A percentile compares a stretch with the other conserved stretches of the same genome.
These are phyloP conservation scores for Forsythia suspensa DNA, from an alignment of 257 asterid species.

Conservation along the genomic window DNA sequence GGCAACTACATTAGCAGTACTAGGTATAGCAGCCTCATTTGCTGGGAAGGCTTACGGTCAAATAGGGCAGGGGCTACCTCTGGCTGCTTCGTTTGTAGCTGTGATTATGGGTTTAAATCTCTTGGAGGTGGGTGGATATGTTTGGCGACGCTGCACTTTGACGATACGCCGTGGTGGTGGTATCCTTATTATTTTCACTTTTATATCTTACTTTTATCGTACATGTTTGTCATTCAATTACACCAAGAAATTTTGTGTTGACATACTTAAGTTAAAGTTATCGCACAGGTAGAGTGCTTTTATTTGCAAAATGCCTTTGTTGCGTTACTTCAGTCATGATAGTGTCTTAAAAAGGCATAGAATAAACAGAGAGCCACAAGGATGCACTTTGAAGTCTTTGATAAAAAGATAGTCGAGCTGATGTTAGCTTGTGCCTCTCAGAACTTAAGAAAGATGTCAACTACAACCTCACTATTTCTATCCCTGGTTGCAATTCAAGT, in stretches of 20 bases:
- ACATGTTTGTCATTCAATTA: background rate
- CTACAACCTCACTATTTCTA: background rate
- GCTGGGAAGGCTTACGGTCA: slow-evolving; percentile 99
- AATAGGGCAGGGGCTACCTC: slow-evolving; percentile 87
- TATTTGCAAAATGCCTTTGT: background rate
- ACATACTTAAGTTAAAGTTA: background rate
- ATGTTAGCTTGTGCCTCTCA: background rate
- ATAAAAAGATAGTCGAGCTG: background rate
- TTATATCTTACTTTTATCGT: background rate
- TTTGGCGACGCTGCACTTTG: slow-evolving; percentile 3
- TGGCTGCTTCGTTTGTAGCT: slow-evolving; percentile 88
- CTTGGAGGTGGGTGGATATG: slow-evolving; percentile 57
- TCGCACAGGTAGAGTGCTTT: background rate
- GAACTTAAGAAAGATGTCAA: background rate
- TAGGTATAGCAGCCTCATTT: slow-evolving; percentile 91
- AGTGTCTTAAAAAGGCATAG: background rate
- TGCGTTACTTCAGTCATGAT: background rate
- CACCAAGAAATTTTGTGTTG: background rate
- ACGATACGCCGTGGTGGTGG: background rate
- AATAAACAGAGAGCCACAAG: background rate
- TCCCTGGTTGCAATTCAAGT: background rate
- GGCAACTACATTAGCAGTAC: slow-evolving; percentile 90
- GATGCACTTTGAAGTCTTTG: background rate
- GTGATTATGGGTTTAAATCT: slow-evolving; percentile 90
- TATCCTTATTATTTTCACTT: background rate